Evolutionary conservation across 2,329 filamentous ascomycete genomes (phyloP), one percentile per base, ranked within the genome.

Genomic region (Sclerotinia nivalis): DNA sequence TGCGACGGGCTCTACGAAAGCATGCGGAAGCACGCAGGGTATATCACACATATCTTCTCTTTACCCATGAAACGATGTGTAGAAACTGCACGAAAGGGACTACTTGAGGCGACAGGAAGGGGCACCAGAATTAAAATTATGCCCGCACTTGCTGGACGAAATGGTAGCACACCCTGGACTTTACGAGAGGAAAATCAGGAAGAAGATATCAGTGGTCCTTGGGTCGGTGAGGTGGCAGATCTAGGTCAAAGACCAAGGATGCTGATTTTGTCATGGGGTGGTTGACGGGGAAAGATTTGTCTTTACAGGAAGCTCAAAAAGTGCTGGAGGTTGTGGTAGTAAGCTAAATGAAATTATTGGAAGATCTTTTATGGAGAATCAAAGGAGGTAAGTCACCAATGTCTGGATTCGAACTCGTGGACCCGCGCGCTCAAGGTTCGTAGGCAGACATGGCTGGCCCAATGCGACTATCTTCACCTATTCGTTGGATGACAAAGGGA

Each of bases 21-120:
- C 6, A 56, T 66, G 64, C 64, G 34, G 28, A 56, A 55, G 3
- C 50, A 66, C 10, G 64, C 64, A 34, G 18, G 45, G 0, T 34
- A 66, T 20, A 56, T 56, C 12, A 47, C 64, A n/a, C 37, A 56
- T n/a, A 56, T 66, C 18, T 56, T 66, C n/a, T 66, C 37, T 10
- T 66, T 50, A 18, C 64, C 64, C 8, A 66, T 66, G 50, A 56
- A 45, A 47, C 37, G 64, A 18, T 66, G 50, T 13, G 22, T 56
- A 20, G 25, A 56, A 45, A 66, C 64, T 43, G 64, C 64, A 12
- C 49, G 50, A n/a, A 55, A 56, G 9, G 64, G 64, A n/a, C 34
- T 66, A 22, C 64, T n/a, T 9, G 50, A 56, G 7, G 64, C 12
- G 25, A 66, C 25, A 22, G n/a, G 22, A 2, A 45, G 64, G n/a